These are phyloP conservation scores for Leccinum fibrillosum DNA, from an alignment of 768 basidiomycete species.

Conservation along the genomic window DNA sequence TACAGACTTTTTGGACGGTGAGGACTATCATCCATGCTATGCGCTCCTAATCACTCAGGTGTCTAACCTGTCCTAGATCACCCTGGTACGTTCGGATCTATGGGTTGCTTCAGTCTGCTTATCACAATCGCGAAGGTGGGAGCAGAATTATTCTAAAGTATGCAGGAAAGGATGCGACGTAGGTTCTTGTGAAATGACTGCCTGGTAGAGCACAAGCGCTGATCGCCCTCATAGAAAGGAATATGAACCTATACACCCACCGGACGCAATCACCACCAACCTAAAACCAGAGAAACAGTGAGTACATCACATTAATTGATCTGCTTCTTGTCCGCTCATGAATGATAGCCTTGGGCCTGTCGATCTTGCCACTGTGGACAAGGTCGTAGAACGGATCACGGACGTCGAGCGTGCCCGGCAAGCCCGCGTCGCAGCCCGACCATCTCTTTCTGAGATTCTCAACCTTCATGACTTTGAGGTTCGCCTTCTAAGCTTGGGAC, in stretches of 20 bases:
- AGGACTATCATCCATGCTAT: conserved; percentile 4
- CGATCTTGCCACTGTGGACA: conserved; percentile 63
- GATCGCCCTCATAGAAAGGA: conserved; percentile 47
- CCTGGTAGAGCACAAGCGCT: neutral
- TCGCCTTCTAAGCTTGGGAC: conserved; percentile 2
- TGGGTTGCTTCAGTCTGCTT: neutral
- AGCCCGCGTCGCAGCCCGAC: conserved; percentile 57
- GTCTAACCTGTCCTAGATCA: conserved; percentile 43
- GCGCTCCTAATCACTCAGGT: neutral
- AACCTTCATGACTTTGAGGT: conserved; percentile 96
- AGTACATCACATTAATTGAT: conserved; percentile 14
- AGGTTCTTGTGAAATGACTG: conserved; percentile 25
- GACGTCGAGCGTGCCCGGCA: conserved; percentile 70
- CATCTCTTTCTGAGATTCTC: conserved; percentile 74
- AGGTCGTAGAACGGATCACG: conserved; percentile 59
- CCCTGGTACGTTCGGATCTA: conserved; percentile 45
- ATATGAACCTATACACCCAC: conserved; percentile 90
- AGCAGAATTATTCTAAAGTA: conserved; percentile 84
- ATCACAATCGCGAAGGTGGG: conserved; percentile 48
- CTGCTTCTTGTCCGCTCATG: conserved; percentile 1
- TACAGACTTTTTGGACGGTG: conserved; percentile 72
- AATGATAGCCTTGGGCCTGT: conserved; percentile 63
- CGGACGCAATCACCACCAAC: conserved; percentile 71
- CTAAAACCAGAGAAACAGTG: conserved; percentile 85
- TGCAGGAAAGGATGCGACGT: conserved; percentile 89